Conservation (phyloP, 495 filamentous ascomycete species). For the Aspergillus sparsus region DNA sequence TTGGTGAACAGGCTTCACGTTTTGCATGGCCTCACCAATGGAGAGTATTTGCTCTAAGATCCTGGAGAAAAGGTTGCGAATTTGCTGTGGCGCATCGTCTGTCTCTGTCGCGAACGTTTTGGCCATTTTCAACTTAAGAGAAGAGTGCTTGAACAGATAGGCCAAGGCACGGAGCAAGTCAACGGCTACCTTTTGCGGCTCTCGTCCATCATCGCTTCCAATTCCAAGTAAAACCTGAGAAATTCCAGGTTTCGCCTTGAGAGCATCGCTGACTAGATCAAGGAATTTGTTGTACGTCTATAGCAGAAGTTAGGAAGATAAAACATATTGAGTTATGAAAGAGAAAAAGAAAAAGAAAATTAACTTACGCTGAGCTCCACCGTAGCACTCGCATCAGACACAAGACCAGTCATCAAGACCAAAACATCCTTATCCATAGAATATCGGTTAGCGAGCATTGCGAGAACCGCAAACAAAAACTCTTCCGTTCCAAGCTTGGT, state of each 20-base stretch:
- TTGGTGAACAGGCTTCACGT: constrained; percentile 61
- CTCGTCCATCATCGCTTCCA: constrained; percentile 59
- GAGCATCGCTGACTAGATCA: constrained; percentile 67
- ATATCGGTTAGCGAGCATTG: constrained; percentile 51
- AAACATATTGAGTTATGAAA: neutral
- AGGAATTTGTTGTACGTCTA: constrained; percentile 71
- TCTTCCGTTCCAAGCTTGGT: constrained; percentile 80
- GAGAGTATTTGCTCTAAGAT: constrained; percentile 68
- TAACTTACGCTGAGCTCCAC: constrained; percentile 58
- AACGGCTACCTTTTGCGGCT: constrained; percentile 59
- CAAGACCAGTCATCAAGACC: constrained; percentile 45
- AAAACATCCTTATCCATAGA: constrained; percentile 47
- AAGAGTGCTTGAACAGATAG: constrained; percentile 47
- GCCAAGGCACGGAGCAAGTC: constrained; percentile 58
- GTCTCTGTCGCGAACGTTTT: constrained; percentile 40
- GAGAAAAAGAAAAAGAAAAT: neutral
- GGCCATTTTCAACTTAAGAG: constrained; percentile 45
- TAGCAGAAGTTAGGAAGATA: constrained; percentile 16
- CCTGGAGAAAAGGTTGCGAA: constrained; percentile 66
- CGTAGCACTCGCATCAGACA: constrained; percentile 57
- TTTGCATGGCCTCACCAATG: constrained; percentile 60
- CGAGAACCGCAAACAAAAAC: constrained; percentile 56
- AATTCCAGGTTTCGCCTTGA: constrained; percentile 67
- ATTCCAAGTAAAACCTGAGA: constrained; percentile 68
- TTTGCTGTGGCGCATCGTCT: constrained; percentile 52